A percentile compares a stretch with the other conserved stretches of the same genome.
These are phyloP conservation scores for Boechera divaricarpa DNA, from an alignment of 345 rosid species.

Conservation along the genomic window DNA sequence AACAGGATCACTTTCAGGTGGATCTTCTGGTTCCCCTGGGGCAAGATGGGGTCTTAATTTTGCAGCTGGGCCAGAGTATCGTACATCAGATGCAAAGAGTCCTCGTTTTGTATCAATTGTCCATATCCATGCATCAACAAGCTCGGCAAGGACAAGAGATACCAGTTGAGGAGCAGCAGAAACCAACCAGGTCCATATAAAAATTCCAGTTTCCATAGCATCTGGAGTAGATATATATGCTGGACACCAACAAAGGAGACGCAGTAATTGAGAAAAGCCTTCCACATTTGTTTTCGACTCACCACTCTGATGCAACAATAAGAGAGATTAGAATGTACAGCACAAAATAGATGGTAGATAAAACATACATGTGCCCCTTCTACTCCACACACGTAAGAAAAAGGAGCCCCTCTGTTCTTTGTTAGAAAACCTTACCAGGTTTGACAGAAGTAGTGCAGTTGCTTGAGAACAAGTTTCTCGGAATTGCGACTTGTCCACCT, in stretches of 20 bases:
- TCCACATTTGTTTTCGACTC: constrained; percentile 79
- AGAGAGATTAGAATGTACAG: constrained; percentile 37
- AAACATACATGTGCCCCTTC: constrained; percentile 25
- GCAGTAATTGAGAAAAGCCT: constrained; percentile 91
- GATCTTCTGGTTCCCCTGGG: constrained; percentile 88
- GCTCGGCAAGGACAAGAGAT: constrained; percentile 94
- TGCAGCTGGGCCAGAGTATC: constrained; percentile 88
- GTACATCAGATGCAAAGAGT: constrained; percentile 89
- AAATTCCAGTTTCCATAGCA: constrained; percentile 98
- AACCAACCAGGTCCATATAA: constrained; percentile 99
- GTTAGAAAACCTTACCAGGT: constrained; percentile 66
- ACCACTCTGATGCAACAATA: constrained; percentile 57
- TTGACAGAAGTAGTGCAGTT: constrained; percentile 91
- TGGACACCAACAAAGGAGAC: constrained; percentile 99
- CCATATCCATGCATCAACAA: constrained; percentile 99
- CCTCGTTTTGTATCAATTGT: constrained; percentile 97
- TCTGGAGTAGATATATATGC: constrained; percentile 93
- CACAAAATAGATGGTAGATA: constrained; percentile 29
- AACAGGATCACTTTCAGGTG: constrained; percentile 77
- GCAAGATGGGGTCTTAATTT: constrained; percentile 94
- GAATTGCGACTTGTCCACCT: constrained; percentile 85
- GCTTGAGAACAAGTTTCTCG: constrained; percentile 95
- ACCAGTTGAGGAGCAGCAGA: constrained; percentile 97
- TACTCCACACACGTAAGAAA: constrained; percentile 23
- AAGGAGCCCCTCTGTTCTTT: constrained; percentile 2